Base-by-base conservation (phyloP, 139 green algal species). In the Raphidocelis subcapitata region DNA sequence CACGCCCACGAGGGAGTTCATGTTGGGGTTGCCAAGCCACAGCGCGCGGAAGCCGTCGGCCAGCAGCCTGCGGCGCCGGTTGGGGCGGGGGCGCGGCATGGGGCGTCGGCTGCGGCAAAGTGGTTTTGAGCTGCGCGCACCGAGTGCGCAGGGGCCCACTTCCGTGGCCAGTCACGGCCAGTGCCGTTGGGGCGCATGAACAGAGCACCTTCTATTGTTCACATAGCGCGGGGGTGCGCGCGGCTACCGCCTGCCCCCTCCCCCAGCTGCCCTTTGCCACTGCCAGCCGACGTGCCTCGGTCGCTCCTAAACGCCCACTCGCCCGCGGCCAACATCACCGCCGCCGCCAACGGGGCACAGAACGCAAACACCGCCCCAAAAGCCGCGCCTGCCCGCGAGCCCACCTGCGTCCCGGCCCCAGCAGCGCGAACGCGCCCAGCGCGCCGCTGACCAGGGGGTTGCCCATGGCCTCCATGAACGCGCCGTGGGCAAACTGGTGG, bases 1-100 rank as follows among this genome's bases (percentile, higher is more conserved):
- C 51, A 97, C 51, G n/a, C 82, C 88, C 28, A 98, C 92, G 20
- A 98, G 79, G 29, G 80, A 90, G 84, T 97, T 97, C 93, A 98
- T 98, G 86, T 97, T 96, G 51, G 93, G 93, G 28, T 79, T 76
- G 60, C 87, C 86, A 0, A 67, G 51, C 32, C 36, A 63, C 28
- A 98, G 78, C 0, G 86, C 82, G 2, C 68, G 61, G 37, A 88
- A 82, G 32, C 93, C 93, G 61, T 95, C 88, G 0, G 83, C 23
- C 21, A 97, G 33, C 41, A 94, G 69, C 62, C 79, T 85, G 63
- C 60, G 54, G n/a, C 20, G 29, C 29, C 65, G 47, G 21, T 21
- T 35, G 14, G 55, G 41, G n/a, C n/a, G n/a, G n/a, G n/a, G n/a
- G 28, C 15, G 8, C 44, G n/a, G 15, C 31, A 67, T n/a, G 32